These are phyloP conservation scores for Dryadomyces quercus-mongolicae DNA, from an alignment of 2,329 filamentous ascomycete species.

Conservation along the genomic window DNA sequence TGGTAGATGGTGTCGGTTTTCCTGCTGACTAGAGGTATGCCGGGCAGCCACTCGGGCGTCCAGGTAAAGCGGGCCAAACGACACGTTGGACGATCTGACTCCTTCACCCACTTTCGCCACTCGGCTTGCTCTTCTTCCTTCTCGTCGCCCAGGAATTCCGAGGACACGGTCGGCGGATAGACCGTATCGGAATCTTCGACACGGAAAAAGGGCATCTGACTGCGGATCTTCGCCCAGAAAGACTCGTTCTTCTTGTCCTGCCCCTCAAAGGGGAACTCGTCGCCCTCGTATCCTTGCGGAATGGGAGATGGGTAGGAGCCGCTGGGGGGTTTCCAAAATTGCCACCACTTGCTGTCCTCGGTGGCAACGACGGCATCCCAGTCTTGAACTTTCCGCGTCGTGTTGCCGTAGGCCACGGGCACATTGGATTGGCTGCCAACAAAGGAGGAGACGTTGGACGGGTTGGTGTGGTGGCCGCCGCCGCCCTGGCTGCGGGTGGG, in stretches of 20 bases:
- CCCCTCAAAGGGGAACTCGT: conserved; percentile 27
- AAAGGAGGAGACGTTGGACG: conserved; percentile 17
- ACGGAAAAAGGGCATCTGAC: conserved; percentile 36
- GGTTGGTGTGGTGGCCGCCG: conserved; percentile 24
- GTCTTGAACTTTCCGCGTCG: conserved; percentile 36
- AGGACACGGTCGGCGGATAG: conserved; percentile 54
- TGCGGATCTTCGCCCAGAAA: conserved; percentile 37
- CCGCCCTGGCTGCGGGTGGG: conserved; percentile 11
- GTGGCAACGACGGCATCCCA: conserved; percentile 35
- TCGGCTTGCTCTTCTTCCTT: conserved; percentile 51
- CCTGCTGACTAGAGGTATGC: conserved; percentile 66
- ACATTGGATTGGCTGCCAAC: conserved; percentile 6
- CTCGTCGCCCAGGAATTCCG: conserved; percentile 45
- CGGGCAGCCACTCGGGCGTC: conserved; percentile 57
- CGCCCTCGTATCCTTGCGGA: conserved; percentile 39
- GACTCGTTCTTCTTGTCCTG: conserved; percentile 27
- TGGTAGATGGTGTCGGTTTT: conserved; percentile 95
- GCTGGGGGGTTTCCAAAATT: conserved; percentile 53
- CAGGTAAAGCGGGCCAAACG: conserved; percentile 51
- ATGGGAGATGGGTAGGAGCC: conserved; percentile 50
- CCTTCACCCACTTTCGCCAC: conserved; percentile 75
- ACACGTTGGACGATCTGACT: conserved; percentile 76
- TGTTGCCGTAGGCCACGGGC: conserved; percentile 27
- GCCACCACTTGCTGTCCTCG: conserved; percentile 39
- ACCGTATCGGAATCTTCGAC: conserved; percentile 28